Conservation (phyloP, 2,329 filamentous ascomycete species). For the Colletotrichum tanaceti region DNA sequence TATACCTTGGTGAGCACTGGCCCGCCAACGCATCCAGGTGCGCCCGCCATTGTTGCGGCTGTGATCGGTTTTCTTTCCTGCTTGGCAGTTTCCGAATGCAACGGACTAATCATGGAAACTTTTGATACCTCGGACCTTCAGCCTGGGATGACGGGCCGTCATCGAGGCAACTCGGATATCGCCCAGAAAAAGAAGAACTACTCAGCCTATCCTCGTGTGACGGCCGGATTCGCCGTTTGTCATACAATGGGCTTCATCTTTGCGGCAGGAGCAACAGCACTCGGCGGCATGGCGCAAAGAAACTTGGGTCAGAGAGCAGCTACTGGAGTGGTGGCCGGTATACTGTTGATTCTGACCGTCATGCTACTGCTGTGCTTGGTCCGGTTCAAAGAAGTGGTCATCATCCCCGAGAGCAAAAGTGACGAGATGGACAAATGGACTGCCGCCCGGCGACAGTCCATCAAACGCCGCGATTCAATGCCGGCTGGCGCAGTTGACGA, state of each 20-base stretch:
- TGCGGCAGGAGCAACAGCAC: constrained; percentile 74
- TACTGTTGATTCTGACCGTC: constrained; percentile 73
- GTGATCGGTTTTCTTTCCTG: constrained; percentile 77
- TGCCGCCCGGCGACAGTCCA: constrained; percentile 61
- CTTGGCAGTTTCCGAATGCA: constrained; percentile 80
- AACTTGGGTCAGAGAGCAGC: constrained; percentile 74
- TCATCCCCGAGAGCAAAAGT: constrained; percentile 72
- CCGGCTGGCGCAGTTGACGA: constrained; percentile 42
- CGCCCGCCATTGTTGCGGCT: constrained; percentile 74
- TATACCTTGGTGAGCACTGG: constrained; percentile 77
- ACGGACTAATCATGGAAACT: constrained; percentile 82
- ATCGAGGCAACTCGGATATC: constrained; percentile 55
- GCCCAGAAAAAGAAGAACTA: constrained; percentile 71
- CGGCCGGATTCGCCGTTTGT: constrained; percentile 76
- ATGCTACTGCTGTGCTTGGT: constrained; percentile 71
- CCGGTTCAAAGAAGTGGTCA: constrained; percentile 74
- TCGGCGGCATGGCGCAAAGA: constrained; percentile 75
- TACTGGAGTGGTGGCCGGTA: constrained; percentile 75
- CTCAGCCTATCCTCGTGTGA: constrained; percentile 79
- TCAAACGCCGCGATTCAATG: constrained; percentile 58
- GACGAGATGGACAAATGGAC: constrained; percentile 66
- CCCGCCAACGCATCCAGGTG: constrained; percentile 67
- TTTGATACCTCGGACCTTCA: constrained; percentile 85
- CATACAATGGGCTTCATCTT: constrained; percentile 77
- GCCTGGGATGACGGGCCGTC: constrained; percentile 72